Conservation (phyloP, 164 flowering plant genomes). For the Vitis cinerea region DNA sequence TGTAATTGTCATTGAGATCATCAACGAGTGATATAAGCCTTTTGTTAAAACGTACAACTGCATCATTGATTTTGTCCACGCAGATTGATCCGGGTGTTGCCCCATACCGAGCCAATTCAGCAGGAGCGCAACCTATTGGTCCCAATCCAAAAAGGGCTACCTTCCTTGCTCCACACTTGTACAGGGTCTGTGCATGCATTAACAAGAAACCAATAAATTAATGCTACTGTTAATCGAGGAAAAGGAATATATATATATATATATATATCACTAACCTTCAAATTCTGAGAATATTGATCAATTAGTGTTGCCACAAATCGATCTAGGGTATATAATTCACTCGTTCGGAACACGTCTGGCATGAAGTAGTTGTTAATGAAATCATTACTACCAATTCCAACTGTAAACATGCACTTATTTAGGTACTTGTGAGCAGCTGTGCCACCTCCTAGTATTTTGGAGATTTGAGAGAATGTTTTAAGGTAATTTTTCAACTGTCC, state of each 20-base stretch:
- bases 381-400: constrained; percentile 30
- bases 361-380: constrained; percentile 33
- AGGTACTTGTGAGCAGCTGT: not conserved
- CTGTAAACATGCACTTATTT: constrained; percentile 22
- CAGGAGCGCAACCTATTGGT: constrained; percentile 10
- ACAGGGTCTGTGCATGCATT: constrained; percentile 1
- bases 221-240: not conserved
- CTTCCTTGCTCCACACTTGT: constrained; percentile 15
- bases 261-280: not conserved
- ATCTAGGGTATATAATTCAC: constrained; percentile 6
- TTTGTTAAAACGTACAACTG: constrained; percentile 10
- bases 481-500: too few species aligned
- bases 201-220: not conserved
- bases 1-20: constrained; percentile 3
- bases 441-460: not conserved
- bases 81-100: constrained; percentile 1
- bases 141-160: constrained; percentile 11
- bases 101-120: not conserved
- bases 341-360: constrained; percentile 15
- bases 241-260: not conserved
- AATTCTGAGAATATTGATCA: not conserved
- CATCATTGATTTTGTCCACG: constrained; percentile 13
- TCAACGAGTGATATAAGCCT: constrained; percentile 11
- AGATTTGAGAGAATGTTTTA: too few species aligned
- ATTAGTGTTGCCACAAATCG: constrained; percentile 3